Evolutionary conservation across 352 stramenopile species (phyloP), one percentile per base, ranked within the genome.

Genomic region (Phytopythium vexans): DNA sequence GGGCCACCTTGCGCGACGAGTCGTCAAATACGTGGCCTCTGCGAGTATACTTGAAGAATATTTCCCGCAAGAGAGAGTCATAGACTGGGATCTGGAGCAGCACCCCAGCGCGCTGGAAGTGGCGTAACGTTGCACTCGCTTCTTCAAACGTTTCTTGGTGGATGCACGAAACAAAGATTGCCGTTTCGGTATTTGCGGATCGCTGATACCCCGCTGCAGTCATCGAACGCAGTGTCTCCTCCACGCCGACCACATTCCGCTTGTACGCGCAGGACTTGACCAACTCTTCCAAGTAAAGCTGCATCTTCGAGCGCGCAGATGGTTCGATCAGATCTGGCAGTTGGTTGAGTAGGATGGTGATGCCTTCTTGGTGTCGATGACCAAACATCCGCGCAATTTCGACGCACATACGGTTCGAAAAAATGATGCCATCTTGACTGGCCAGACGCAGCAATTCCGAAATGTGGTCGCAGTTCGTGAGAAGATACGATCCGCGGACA

Each of bases 21-120:
- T 86, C 74, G 49, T 89, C 79, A 49, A 89, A 88, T 3, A 51
- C 55, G 33, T 68, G 57, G 3, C 79, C 74, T 1, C 76, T 74
- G 14, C 79, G 74, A 1, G 81, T 89, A 54, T 84, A 89, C 52
- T 92, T 89, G 56, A 85, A 82, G 56, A 86, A 89, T 53, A 92
- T 79, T 43, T 92, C 81, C 15, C 72, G 81, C 45, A 92, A 60
- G 16, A 89, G 56, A 21, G 81, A 89, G 32, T 83, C 72, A 51
- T 92, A 92, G 31, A 83, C 73, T 15, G 78, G 78, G 4, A 89
- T 72, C 4, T 62, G 36, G 49, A 89, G 59, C 57, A 88, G 61
- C 34, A 86, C 46, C 1, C 31, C 54, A 5, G 54, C 50, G 38
- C 62, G 47, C 59, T 92, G 81, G 41, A 87, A 83, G 33, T 62